Conservation (phyloP, 345 rosid species). For the Brassica nigra region DNA sequence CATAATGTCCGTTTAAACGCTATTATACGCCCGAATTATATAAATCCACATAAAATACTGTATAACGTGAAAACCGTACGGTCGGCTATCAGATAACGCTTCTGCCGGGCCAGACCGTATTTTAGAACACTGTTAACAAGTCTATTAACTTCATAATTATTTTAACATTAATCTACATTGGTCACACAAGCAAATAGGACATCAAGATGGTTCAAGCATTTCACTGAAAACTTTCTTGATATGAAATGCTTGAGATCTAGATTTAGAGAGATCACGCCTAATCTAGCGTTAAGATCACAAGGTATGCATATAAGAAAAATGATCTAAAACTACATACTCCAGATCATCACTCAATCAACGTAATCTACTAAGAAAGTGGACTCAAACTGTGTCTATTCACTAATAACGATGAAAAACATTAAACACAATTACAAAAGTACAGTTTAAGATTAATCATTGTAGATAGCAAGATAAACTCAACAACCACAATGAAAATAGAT, state of each 20-base stretch:
- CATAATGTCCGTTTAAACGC: no score
- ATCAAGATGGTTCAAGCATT: neutral
- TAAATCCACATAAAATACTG: no score
- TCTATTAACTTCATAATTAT: no score
- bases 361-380: neutral
- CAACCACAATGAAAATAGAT: no score
- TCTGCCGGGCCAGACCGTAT: no score
- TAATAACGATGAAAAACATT: neutral
- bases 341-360: neutral
- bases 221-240: neutral
- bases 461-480: neutral
- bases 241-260: neutral
- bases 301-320: no score
- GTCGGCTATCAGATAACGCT: no score
- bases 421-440: no score
- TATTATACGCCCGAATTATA: no score
- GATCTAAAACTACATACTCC: neutral
- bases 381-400: neutral
- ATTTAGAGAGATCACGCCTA: neutral
- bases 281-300: neutral
- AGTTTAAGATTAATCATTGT: neutral
- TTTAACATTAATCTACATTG: no score
- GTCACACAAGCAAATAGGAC: neutral
- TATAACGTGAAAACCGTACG: no score
- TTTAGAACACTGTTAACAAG: no score